Base-by-base conservation (phyloP, 2,329 filamentous ascomycete species). In the Cadophora luteo-olivacea region DNA sequence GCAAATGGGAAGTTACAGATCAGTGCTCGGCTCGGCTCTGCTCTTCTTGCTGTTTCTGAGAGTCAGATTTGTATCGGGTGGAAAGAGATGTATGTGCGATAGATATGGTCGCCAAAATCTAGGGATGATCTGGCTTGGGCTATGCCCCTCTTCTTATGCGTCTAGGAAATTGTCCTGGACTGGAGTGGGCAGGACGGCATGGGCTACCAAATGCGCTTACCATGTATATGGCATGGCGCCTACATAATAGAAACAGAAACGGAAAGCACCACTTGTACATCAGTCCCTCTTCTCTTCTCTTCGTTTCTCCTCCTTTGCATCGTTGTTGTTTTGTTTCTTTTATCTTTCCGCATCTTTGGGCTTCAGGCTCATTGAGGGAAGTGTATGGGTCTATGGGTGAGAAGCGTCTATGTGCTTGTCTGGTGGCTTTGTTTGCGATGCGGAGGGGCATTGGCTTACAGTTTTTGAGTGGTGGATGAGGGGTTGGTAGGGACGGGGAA, bases 161-260 rank as follows among this genome's bases (percentile, higher is more conserved):
- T 5, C 5, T 29, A 29, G 29, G 29, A 29, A 29, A n/a, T 14
- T 22, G 41, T 16, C 12, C 41, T 45, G 41, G n/a, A 7, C n/a
- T 11, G 45, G 45, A 49, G 19, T 49, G 45, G 36, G n/a, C 19
- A 8, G 45, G n/a, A 22, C 19, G 16, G 12, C 5, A 16, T 22
- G 52, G 29, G 29, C 29, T 29, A 29, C 29, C 25, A 55, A 9
- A 33, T 2, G 14, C 16, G 52, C 29, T 55, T 33, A 9, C 16
- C 25, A 33, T 33, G 52, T 29, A 55, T 33, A 55, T 32, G 4
- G 29, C 24, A 55, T 32, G 4, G 14, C 16, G 29, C 16, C 29
- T 55, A 33, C 52, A 33, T 55, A 33, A 55, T 55, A 55, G 52
- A 55, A 55, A 45, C 12, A 16, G 41, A 45, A 45, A 19, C 19